Conservation (phyloP, 2,329 filamentous ascomycete genomes). For the Colletotrichum melonis region DNA sequence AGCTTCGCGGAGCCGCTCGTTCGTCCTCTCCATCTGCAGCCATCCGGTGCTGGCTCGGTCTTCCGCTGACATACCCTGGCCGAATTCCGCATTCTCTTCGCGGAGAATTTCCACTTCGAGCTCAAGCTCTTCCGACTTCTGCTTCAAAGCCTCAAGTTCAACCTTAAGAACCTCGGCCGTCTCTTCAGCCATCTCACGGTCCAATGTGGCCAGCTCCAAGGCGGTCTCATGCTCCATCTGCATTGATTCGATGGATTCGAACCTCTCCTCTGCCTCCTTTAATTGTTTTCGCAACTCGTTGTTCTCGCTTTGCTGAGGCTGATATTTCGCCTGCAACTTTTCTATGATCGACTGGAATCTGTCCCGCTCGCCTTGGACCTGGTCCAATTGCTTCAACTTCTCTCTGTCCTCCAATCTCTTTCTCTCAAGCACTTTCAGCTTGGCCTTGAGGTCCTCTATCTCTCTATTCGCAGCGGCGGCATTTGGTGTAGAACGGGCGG, state of each 20-base stretch:
- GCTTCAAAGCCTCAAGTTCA: constrained; percentile 82
- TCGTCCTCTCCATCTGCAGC: constrained; percentile 91
- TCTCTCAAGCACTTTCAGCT: constrained; percentile 87
- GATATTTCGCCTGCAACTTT: constrained; percentile 89
- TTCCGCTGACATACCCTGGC: constrained; percentile 87
- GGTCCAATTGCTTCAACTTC: constrained; percentile 82
- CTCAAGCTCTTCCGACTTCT: constrained; percentile 84
- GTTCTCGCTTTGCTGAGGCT: constrained; percentile 85
- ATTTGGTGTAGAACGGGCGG: constrained; percentile 49
- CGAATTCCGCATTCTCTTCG: constrained; percentile 88
- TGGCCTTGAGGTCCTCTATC: constrained; percentile 89
- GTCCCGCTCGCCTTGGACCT: constrained; percentile 79
- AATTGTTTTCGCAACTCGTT: constrained; percentile 79
- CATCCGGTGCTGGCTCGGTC: constrained; percentile 88
- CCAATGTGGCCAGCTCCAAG: constrained; percentile 87
- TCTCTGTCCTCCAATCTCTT: constrained; percentile 89
- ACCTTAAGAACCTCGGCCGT: constrained; percentile 84
- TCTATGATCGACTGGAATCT: constrained; percentile 88
- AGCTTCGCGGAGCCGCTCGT: constrained; percentile 87
- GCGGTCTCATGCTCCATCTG: constrained; percentile 88
- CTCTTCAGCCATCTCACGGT: constrained; percentile 97
- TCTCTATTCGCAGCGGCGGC: constrained; percentile 70
- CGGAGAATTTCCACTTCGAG: constrained; percentile 88
- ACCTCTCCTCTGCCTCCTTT: constrained; percentile 77
- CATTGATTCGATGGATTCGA: constrained; percentile 76